These are phyloP conservation scores for Kentomonas sorsogonicus DNA, from an alignment of 208 protist genomes.

Conservation along the genomic window DNA sequence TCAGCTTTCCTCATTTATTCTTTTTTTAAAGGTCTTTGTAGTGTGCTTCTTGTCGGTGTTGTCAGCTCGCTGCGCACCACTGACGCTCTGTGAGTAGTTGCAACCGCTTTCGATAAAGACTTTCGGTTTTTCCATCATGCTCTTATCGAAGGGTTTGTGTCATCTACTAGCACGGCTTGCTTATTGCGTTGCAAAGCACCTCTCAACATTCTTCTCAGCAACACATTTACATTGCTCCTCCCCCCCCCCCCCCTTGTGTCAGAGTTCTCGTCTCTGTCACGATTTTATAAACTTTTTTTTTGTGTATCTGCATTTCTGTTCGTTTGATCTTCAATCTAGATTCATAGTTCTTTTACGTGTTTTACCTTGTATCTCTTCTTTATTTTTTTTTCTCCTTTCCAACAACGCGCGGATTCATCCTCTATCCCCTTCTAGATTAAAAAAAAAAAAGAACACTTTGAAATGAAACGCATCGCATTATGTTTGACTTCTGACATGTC, in stretches of 20 bases:
- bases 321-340: neutral
- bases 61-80: too few species aligned
- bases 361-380: neutral
- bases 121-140: neutral
- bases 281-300: slow-evolving; percentile 5
- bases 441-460: neutral
- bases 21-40: too few species aligned
- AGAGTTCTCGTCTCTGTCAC: slow-evolving; percentile 1
- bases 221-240: too few species aligned
- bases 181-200: neutral
- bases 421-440: neutral
- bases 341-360: slow-evolving; percentile 5
- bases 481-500: neutral
- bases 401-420: neutral
- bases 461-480: neutral
- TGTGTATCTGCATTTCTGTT: neutral
- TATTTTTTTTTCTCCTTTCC: neutral
- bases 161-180: neutral
- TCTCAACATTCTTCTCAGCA: neutral
- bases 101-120: too few species aligned
- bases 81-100: too few species aligned
- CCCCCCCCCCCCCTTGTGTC: too few species aligned
- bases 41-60: too few species aligned
- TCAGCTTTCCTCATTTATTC: neutral
- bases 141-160: neutral